A percentile compares a stretch with the other conserved stretches of the same genome.
phyloP scores from a whole-genome alignment of 169 alveolate species.

The Pseudocohnilembus persalinus region DNA sequence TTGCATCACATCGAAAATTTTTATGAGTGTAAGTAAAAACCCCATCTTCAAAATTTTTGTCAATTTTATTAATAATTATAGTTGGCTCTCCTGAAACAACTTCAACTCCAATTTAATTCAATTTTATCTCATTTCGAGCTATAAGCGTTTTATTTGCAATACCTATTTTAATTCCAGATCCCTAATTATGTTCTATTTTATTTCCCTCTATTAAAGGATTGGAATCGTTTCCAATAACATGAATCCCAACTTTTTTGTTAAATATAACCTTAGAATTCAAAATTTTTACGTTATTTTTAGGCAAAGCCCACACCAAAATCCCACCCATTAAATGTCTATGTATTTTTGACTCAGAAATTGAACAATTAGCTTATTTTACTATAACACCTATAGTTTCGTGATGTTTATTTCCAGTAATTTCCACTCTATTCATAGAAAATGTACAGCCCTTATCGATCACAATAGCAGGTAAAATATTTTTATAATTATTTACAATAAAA shows the following conservation, averaged over 20 bases:
- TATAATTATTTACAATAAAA: slow-evolving; percentile 53
- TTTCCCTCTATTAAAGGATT: slow-evolving; percentile 57
- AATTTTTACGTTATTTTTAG: slow-evolving; percentile 48
- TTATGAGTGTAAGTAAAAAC: slow-evolving; percentile 54
- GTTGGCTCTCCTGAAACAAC: slow-evolving; percentile 65
- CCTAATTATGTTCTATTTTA: slow-evolving; percentile 66
- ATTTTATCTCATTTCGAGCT: slow-evolving; percentile 56
- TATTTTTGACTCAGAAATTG: slow-evolving; percentile 37
- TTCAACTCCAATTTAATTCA: slow-evolving; percentile 58
- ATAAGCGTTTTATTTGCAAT: slow-evolving; percentile 64
- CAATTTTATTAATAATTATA: slow-evolving; percentile 65
- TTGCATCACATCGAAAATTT: slow-evolving; percentile 56
- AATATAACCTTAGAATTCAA: slow-evolving; percentile 52
- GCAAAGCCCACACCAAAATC: slow-evolving; percentile 46
- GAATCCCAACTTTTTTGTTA: slow-evolving; percentile 61
- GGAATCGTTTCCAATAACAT: slow-evolving; percentile 71
- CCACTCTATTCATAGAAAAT: slow-evolving; percentile 49
- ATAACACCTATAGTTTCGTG: slow-evolving; percentile 30
- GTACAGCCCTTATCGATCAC: slow-evolving; percentile 48
- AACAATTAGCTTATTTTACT: slow-evolving; percentile 44
- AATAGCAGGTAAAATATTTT: slow-evolving; percentile 51
- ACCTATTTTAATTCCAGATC: slow-evolving; percentile 72
- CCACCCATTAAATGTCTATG: slow-evolving; percentile 55
- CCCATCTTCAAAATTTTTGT: slow-evolving; percentile 72
- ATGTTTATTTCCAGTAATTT: slow-evolving; percentile 55